These are phyloP conservation scores for Blastocystis sp. DNA, from an alignment of 352 stramenopile species.

Conservation along the genomic window DNA sequence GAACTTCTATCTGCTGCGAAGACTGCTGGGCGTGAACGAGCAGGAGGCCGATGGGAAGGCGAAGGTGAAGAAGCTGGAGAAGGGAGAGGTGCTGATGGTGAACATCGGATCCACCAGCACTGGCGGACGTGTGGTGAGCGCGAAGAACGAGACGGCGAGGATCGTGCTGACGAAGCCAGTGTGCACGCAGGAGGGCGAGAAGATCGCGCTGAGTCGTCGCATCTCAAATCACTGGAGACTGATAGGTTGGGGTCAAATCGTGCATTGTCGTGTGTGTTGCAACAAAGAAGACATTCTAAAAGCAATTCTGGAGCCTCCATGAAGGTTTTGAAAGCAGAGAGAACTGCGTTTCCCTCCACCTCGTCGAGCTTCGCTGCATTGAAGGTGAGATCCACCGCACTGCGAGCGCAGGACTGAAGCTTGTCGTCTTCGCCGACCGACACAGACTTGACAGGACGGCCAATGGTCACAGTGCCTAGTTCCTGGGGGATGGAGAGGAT, in stretches of 20 bases:
- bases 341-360: not conserved
- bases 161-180: conserved; percentile 92
- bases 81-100: conserved; percentile 97
- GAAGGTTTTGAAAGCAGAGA: not conserved
- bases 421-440: not conserved
- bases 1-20: conserved; percentile 97
- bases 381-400: not conserved
- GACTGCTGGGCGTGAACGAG: conserved; percentile 96
- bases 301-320: conserved; percentile 41
- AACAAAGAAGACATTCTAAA: conserved; percentile 16
- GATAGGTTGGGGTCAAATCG: conserved; percentile 98
- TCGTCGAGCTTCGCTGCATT: conserved; percentile 25
- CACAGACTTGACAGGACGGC: not conserved
- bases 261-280: conserved; percentile 4
- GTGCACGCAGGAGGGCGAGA: conserved; percentile 98
- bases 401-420: not conserved
- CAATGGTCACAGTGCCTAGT: conserved; percentile 23
- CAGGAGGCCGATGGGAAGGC: conserved; percentile 95
- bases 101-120: conserved; percentile 99
- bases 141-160: conserved; percentile 72
- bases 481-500: not conserved
- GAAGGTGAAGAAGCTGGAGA: conserved; percentile 97
- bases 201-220: conserved; percentile 96
- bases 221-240: conserved; percentile 98
- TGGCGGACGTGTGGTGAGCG: conserved; percentile 80